Base-by-base conservation (phyloP, 768 basidiomycete genomes). In the Pleurotus salmoneostramineus region DNA sequence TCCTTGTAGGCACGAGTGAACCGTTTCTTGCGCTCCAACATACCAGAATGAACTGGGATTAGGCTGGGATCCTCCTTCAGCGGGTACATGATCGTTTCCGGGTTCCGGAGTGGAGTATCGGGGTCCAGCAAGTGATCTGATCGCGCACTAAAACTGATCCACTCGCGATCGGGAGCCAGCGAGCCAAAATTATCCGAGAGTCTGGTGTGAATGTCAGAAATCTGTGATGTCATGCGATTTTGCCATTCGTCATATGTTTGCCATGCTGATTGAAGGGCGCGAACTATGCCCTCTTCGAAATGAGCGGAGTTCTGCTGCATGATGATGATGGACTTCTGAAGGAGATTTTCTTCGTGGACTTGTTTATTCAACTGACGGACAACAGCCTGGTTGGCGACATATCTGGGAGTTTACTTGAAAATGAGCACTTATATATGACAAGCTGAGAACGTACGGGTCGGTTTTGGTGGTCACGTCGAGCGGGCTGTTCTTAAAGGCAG, bases 231-330 rank as follows among this genome's bases (percentile, higher is more conserved):
- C 77, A 92, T 89, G 64, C 97, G 91, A 2, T 89, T 81, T 46
- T 89, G 84, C 92, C 91, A 94, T 66, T 98, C 96, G 65, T 95
- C 92, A 68, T 90, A 99, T 0, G 96, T 98, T 57, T 88, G 84
- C 97, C 97, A 99, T 0, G 97, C 94, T 15, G 93, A 95, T 71
- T 98, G 94, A 61, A 99, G 83, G 2, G 93, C 87, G 59, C 92
- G 90, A 31, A 99, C 93, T 65, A 99, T 92, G 54, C 95, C 95
- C 63, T 93, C 91, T 72, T 98, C 97, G 64, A 99, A 99, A 69
- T 95, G 89, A 17, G 95, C 96, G 12, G 89, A 91, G 69, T 96
- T 96, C 63, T 95, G 94, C 65, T 99, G 96, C 85, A 96, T 98
- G 71, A 99, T 95, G 67, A 99, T 87, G 66, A 98, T 91, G 2